These are phyloP conservation scores for Penicillium polonicum DNA, from an alignment of 2,329 filamentous ascomycete species.

Conservation along the genomic window DNA sequence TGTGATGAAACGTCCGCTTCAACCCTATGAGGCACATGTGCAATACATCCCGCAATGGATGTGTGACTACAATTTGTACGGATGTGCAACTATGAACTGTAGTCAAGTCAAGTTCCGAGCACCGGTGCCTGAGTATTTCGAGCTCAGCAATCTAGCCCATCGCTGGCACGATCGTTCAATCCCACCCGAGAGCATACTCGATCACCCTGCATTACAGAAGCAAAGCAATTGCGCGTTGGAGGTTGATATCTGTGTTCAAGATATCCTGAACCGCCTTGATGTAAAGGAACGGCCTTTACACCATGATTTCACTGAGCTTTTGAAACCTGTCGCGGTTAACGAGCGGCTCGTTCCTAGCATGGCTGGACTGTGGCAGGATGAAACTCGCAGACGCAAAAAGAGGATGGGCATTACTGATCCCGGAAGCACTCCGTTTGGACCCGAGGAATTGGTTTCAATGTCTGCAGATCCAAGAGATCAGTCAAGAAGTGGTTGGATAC, in stretches of 20 bases:
- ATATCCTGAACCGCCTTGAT: slow-evolving; percentile 79
- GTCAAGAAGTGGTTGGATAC: slow-evolving; percentile 80
- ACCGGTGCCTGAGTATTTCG: slow-evolving; percentile 70
- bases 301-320: slow-evolving; percentile 78
- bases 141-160: slow-evolving; percentile 61
- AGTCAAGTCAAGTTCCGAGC: slow-evolving; percentile 68
- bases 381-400: slow-evolving; percentile 73
- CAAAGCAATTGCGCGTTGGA: slow-evolving; percentile 87
- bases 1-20: slow-evolving; percentile 77
- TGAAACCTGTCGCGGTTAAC: slow-evolving; percentile 61
- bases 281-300: slow-evolving; percentile 76
- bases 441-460: slow-evolving; percentile 82
- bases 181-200: slow-evolving; percentile 56
- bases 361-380: slow-evolving; percentile 89
- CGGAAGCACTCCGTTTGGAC: slow-evolving; percentile 72
- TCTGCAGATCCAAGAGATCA: slow-evolving; percentile 75
- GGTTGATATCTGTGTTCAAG: slow-evolving; percentile 82
- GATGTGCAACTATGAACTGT: slow-evolving; percentile 81
- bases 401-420: slow-evolving; percentile 64
- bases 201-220: slow-evolving; percentile 65
- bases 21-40: slow-evolving; percentile 91
- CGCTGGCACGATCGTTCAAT: slow-evolving; percentile 80
- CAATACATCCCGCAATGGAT: slow-evolving; percentile 96
- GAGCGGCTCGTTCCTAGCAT: slow-evolving; percentile 90
- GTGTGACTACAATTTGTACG: slow-evolving; percentile 96